Base-by-base conservation (phyloP, 306 rosid species). In the Luffa acutangula region DNA sequence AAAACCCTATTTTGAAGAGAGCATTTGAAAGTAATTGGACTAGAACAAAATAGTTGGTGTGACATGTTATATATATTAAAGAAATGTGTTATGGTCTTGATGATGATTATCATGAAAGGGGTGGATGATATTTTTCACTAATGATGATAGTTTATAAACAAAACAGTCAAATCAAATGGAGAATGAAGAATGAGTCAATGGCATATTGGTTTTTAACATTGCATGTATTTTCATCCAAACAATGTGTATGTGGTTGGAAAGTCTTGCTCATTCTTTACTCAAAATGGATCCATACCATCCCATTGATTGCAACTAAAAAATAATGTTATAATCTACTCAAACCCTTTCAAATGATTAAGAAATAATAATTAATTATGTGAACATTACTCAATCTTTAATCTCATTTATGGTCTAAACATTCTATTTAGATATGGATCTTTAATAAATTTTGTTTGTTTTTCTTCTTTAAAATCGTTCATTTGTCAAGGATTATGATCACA, bases 171-270 rank as follows among this genome's bases (percentile, higher is more conserved):
- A 57, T 6, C 20, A 34, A 13, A 63, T 34, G 14, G 6, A 60
- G 9, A 36, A 37, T 65, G 73, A 18, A 34, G 31, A 39, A 37
- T 18, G 46, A 36, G 70, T 15, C 46, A 62, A 62, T 33, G 42
- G 42, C 6, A 37, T 65, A 36, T 11, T 34, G 9, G 9, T 63
- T 9, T 42, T 70, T 21, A 70, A 70, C 54, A 21, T 46, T 71
- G 58, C 57, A 71, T 71, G 57, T 25, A 71, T 48, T 71, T 71
- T 46, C 18, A 71, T 71, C 77, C 77, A 45, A 71, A 71, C 77
- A 71, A 5, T 3, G 41, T 71, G 37, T 20, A 46, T 71, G 76
- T 46, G 76, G 57, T 71, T 71, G 12, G 20, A 71, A 71, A 71
- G 58, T 21, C 41, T 46, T 12, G 41, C 54, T 71, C 58, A 21